Base-by-base conservation (phyloP, 805 yeast genomes). In the Aciculoconidium aculeatum region DNA sequence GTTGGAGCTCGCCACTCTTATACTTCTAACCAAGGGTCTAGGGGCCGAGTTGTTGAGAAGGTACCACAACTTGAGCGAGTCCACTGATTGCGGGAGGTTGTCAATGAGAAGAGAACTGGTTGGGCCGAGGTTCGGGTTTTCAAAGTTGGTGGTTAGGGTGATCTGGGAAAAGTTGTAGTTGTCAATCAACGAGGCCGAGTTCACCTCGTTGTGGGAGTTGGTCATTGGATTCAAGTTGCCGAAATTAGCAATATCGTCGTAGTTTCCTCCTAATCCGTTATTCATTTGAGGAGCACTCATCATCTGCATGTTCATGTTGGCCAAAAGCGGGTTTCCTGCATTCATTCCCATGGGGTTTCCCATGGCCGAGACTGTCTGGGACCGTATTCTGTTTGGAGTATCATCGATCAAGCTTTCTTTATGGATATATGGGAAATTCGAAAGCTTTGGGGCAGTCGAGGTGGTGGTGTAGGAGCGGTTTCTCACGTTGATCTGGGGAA, bases 31-130 rank as follows among this genome's bases (percentile, higher is more conserved):
- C 40, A 81, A 67, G n/a, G n/a, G n/a, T n/a, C n/a, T n/a, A n/a
- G n/a, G n/a, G n/a, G n/a, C n/a, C 27, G 84, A 56, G 30, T 54
- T 55, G 32, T 36, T 40, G 31, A 49, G 35, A 11, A 41, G 39
- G 35, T 35, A 44, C 34, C 35, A 44, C 26, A 65, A 48, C 36
- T 52, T 61, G 37, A 53, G 46, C 9, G 76, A 59, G 30, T 80
- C 77, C 35, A 83, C 55, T 4, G 86, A 69, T 23, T 76, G 67
- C 8, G 96, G 96, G 29, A 90, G 67, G 47, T 88, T 86, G 25
- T 87, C 83, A 31, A 92, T 65, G 40, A 88, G 67, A 25, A 90
- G 64, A 8, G 85, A 77, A 41, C 80, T 75, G 1, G 95, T 77
- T 11, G 94, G 94, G 11, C 82, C 77, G 41, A 85, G 50, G 25